Percentiles rank a stretch among this genome's conserved stretches.
Evolutionary conservation across 148 eudicot species (phyloP).

Genomic region (Persicaria tinctoria): DNA sequence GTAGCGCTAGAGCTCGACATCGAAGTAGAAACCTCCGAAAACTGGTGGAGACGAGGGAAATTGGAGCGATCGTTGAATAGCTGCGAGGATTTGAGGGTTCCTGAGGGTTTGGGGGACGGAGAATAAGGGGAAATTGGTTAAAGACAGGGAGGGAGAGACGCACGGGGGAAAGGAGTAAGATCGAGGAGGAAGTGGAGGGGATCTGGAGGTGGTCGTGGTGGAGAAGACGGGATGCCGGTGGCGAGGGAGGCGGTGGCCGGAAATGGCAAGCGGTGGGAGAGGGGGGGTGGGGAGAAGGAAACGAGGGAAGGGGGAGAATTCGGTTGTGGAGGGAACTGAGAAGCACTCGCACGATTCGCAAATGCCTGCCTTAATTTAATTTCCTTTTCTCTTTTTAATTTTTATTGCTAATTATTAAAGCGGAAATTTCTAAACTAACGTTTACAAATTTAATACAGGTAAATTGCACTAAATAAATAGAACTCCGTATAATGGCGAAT

Average conservation of each 20-base stretch:
- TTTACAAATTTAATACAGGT: background rate
- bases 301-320: conserved; percentile 27
- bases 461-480: no score
- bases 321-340: conserved; percentile 69
- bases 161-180: background rate
- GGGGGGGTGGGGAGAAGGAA: conserved; percentile 11
- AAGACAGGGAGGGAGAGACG: conserved; percentile 1
- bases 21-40: background rate
- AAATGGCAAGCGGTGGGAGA: background rate
- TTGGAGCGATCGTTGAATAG: conserved; percentile 8
- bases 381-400: background rate
- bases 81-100: conserved; percentile 3
- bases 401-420: background rate
- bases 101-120: conserved; percentile 7
- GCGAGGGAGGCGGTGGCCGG: conserved; percentile 4
- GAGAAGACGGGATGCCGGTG: background rate
- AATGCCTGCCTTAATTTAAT: background rate
- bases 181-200: conserved; percentile 2
- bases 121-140: background rate
- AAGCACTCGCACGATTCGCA: conserved; percentile 18
- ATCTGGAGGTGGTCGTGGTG: background rate
- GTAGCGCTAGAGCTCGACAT: conserved; percentile 31
- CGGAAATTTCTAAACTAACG: background rate
- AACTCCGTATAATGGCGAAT: no score
- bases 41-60: background rate